These are phyloP conservation scores for Erigeron philadelphicus DNA, from an alignment of 140 eudicot genomes.

Conservation along the genomic window DNA sequence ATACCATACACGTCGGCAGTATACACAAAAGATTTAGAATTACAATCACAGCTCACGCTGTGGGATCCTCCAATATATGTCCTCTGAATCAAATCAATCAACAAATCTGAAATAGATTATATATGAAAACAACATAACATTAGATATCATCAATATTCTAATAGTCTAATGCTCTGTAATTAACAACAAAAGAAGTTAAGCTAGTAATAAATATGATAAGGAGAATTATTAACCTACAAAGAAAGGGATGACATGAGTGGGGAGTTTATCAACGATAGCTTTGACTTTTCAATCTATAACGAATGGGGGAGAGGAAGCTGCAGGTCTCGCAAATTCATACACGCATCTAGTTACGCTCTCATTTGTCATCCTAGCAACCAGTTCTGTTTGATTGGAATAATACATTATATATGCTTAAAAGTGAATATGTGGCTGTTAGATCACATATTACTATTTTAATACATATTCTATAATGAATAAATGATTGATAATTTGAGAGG, in stretches of 20 bases:
- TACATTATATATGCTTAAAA: no score
- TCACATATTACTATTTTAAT: no score
- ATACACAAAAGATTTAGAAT: not conserved
- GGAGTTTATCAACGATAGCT: not conserved
- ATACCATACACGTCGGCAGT: not conserved
- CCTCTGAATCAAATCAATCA: not conserved
- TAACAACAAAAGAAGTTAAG: not conserved
- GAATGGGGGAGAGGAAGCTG: not conserved
- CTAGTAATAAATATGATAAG: no score
- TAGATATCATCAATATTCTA: not conserved
- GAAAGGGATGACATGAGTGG: not conserved
- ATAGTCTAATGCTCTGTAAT: no score
- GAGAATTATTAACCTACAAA: no score
- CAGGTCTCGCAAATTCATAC: not conserved
- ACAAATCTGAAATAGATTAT: not conserved
- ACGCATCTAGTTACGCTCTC: not conserved
- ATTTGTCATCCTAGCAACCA: not conserved
- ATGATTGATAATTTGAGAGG: no score
- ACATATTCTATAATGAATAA: no score
- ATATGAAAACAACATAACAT: not conserved
- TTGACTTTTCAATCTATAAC: not conserved
- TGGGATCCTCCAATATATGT: no score
- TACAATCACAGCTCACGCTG: no score
- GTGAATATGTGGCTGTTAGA: no score
- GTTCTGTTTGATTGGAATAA: not conserved